A percentile compares a stretch with the other conserved stretches of the same genome.
Evolutionary conservation across 495 filamentous ascomycete species (phyloP).

Genomic region (Aspergillus baeticus): DNA sequence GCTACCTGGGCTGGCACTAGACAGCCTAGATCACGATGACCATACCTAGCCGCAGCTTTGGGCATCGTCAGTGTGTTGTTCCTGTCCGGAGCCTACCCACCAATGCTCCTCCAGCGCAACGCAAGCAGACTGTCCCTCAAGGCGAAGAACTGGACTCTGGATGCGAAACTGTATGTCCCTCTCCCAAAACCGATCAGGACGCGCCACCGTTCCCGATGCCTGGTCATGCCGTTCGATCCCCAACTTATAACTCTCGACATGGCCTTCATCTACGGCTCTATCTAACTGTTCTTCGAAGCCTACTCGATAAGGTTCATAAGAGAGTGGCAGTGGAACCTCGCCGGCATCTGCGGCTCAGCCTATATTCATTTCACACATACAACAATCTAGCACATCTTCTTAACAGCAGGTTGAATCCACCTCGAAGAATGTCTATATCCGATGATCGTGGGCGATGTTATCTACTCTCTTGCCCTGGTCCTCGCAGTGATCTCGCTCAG

Average conservation of each 20-base stretch:
- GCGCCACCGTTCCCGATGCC: slow-evolving; percentile 32
- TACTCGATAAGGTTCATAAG: slow-evolving; percentile 53
- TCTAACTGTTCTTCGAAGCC: slow-evolving; percentile 49
- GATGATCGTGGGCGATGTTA: slow-evolving; percentile 48
- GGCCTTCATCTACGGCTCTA: slow-evolving; percentile 34
- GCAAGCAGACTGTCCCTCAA: slow-evolving; percentile 50
- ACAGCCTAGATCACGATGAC: slow-evolving; percentile 57
- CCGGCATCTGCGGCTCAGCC: slow-evolving; percentile 42
- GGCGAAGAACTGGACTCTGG: slow-evolving; percentile 58
- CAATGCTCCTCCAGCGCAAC: slow-evolving; percentile 47
- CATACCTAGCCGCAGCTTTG: slow-evolving; percentile 42
- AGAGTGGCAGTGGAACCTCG: slow-evolving; percentile 49
- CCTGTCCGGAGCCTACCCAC: slow-evolving; percentile 54
- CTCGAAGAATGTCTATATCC: slow-evolving; percentile 53
- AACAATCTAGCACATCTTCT: slow-evolving; percentile 21
- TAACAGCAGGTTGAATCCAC: slow-evolving; percentile 21
- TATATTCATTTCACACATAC: slow-evolving; percentile 48
- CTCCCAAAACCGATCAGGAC: slow-evolving; percentile 41
- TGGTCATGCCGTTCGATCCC: slow-evolving; percentile 35
- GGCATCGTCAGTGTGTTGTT: slow-evolving; percentile 38
- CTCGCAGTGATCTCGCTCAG: slow-evolving; percentile 39
- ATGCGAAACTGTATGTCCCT: slow-evolving; percentile 15
- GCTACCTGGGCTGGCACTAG: slow-evolving; percentile 58
- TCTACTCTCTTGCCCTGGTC: slow-evolving; percentile 47
- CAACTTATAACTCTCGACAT: slow-evolving; percentile 37